These are phyloP conservation scores for Penicillium alfredii DNA, from an alignment of 495 filamentous ascomycete species.

Conservation along the genomic window DNA sequence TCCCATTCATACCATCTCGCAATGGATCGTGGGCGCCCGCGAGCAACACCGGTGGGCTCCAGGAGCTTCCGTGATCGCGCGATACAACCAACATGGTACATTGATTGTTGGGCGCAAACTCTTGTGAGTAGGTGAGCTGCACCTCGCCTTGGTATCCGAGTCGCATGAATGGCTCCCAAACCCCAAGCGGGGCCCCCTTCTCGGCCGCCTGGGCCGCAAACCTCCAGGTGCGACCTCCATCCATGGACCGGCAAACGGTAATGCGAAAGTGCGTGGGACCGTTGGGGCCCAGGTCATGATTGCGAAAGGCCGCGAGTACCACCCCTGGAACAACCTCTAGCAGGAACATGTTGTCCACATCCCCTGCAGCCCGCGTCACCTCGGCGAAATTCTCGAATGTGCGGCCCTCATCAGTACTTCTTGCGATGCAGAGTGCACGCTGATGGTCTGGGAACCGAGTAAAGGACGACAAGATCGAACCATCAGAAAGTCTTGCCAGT, in stretches of 20 bases:
- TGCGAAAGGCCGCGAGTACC: conserved; percentile 54
- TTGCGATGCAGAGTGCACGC: conserved; percentile 28
- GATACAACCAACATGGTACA: conserved; percentile 54
- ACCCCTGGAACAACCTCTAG: conserved; percentile 44
- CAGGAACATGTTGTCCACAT: conserved; percentile 56
- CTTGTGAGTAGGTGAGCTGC: conserved; percentile 54
- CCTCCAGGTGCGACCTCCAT: conserved; percentile 48
- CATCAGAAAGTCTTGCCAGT: conserved; percentile 32
- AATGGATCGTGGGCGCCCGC: conserved; percentile 38
- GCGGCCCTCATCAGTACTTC: conserved; percentile 33
- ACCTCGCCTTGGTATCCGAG: conserved; percentile 42
- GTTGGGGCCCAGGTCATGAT: conserved; percentile 45
- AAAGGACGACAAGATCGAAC: conserved; percentile 37
- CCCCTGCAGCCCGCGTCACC: conserved; percentile 34
- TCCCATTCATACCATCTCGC: conserved; percentile 59
- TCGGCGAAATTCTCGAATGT: conserved; percentile 33
- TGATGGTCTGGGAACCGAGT: conserved; percentile 29
- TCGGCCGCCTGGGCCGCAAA: conserved; percentile 50
- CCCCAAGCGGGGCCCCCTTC: conserved; percentile 39
- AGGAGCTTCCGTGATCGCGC: conserved; percentile 47
- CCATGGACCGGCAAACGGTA: conserved; percentile 51
- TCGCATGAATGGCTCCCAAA: conserved; percentile 60
- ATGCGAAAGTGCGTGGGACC: conserved; percentile 51
- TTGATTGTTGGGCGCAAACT: conserved; percentile 51
- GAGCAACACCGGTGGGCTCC: conserved; percentile 42